These are phyloP conservation scores for Marchantia paleacea DNA, from an alignment of 225 moss, liverwort and hornwort species.

Conservation along the genomic window DNA sequence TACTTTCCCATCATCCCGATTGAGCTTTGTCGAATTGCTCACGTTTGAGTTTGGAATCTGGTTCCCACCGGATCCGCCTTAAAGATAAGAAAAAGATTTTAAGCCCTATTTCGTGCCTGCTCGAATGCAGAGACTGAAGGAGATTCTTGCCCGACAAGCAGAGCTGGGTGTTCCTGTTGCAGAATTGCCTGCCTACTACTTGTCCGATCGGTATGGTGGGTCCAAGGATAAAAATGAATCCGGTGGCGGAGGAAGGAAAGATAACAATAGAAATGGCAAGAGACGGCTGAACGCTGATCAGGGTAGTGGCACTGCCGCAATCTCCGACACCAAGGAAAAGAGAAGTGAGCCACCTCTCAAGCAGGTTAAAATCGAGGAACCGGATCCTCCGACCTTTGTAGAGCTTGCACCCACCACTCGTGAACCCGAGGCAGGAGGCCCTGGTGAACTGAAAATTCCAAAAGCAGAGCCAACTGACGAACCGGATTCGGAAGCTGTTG, in stretches of 20 bases:
- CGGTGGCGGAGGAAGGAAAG: constrained; percentile 24
- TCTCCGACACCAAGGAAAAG: background rate
- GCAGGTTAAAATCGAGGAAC: constrained; percentile 37
- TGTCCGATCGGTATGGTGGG: constrained; percentile 45
- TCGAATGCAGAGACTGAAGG: constrained; percentile 76
- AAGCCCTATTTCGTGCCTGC: constrained; percentile 32
- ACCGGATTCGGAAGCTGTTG: background rate
- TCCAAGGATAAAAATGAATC: constrained; percentile 21
- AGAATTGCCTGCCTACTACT: constrained; percentile 73
- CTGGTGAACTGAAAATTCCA: constrained; percentile 15
- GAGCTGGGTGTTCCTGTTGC: constrained; percentile 87
- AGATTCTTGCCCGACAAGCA: constrained; percentile 82
- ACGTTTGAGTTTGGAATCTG: background rate
- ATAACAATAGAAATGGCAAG: constrained; percentile 19
- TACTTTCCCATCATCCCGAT: constrained; percentile 16
- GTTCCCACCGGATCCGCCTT: no score
- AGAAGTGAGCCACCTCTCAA: constrained; percentile 49
- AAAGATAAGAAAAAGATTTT: no score
- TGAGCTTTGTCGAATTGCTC: background rate
- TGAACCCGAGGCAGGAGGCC: constrained; percentile 8
- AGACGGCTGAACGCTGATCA: constrained; percentile 20
- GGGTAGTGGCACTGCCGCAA: constrained; percentile 1
- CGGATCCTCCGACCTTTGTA: background rate
- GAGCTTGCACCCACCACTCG: background rate
- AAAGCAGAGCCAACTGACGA: constrained; percentile 1